These are phyloP conservation scores for Phytophthora agathidicida DNA, from an alignment of 352 stramenopile genomes.

Conservation along the genomic window DNA sequence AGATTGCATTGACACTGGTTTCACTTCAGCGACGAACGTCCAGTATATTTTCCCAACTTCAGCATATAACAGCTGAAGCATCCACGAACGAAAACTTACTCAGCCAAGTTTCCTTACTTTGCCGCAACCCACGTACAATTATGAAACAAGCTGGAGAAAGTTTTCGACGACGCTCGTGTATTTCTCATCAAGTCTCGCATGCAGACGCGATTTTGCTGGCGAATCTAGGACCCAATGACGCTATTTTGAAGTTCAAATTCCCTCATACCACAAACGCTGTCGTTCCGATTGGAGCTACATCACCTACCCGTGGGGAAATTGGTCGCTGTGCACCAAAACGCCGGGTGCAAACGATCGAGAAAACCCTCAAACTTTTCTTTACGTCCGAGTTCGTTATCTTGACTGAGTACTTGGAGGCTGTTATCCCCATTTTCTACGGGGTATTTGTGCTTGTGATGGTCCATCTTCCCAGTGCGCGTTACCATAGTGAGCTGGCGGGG, in stretches of 20 bases:
- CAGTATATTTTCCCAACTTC: too few species aligned
- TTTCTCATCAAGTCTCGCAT: not conserved
- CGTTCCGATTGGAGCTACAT: not conserved
- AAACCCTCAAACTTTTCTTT: constrained; percentile 20
- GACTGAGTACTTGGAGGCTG: constrained; percentile 38
- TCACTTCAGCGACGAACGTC: too few species aligned
- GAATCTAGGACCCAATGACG: too few species aligned
- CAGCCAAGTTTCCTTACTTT: too few species aligned
- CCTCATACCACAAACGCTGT: not conserved
- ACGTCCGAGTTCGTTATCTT: constrained; percentile 36
- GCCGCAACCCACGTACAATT: too few species aligned
- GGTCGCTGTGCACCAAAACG: too few species aligned
- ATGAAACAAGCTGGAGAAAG: too few species aligned
- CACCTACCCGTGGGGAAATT: not conserved
- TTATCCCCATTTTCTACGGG: constrained; percentile 35
- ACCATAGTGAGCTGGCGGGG: constrained; percentile 2
- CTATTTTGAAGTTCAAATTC: not conserved
- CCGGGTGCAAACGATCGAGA: too few species aligned
- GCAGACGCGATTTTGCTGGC: not conserved
- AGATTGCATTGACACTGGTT: not conserved
- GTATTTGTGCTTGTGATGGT: constrained; percentile 16
- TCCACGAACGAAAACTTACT: not conserved
- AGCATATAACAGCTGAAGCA: too few species aligned
- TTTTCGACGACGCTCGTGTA: not conserved
- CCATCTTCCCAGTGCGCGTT: constrained; percentile 17